phyloP scores from a whole-genome alignment of 2,329 filamentous ascomycete genomes.

The Xylariaceae sp. region DNA sequence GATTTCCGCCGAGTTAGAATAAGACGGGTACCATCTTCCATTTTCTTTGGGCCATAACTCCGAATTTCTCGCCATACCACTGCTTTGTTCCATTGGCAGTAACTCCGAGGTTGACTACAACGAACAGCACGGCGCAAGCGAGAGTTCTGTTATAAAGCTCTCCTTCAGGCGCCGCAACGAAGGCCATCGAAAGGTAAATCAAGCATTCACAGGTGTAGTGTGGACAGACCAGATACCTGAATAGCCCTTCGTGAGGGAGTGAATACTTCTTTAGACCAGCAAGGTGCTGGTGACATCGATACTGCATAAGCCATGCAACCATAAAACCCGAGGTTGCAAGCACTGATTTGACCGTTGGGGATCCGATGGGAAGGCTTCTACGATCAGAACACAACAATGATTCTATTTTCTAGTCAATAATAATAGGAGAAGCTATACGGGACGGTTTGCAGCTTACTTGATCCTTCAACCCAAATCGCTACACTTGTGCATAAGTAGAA shows the following conservation, averaged over 20 bases:
- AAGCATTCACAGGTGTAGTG: slow-evolving; percentile 89
- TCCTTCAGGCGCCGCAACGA: slow-evolving; percentile 66
- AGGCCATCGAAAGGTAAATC: slow-evolving; percentile 73
- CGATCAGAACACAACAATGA: slow-evolving; percentile 28
- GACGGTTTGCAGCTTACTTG: slow-evolving; percentile 46
- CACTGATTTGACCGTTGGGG: slow-evolving; percentile 42
- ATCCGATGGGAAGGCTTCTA: slow-evolving; percentile 24
- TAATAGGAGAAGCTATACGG: slow-evolving; percentile 6
- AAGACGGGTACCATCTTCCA: slow-evolving; percentile 75
- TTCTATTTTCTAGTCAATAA: slow-evolving; percentile 23
- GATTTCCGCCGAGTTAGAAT: slow-evolving; percentile 47
- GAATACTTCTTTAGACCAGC: slow-evolving; percentile 74
- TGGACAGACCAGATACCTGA: slow-evolving; percentile 69
- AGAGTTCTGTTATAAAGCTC: slow-evolving; percentile 66
- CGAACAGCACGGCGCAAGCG: slow-evolving; percentile 64
- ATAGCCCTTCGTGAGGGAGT: slow-evolving; percentile 67
- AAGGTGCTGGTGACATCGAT: slow-evolving; percentile 66
- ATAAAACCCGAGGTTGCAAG: slow-evolving; percentile 60
- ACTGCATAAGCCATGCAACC: slow-evolving; percentile 65
- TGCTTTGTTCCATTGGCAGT: slow-evolving; percentile 71
- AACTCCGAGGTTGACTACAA: slow-evolving; percentile 71
- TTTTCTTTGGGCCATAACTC: slow-evolving; percentile 54
- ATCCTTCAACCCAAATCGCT: slow-evolving; percentile 79
- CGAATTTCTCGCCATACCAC: slow-evolving; percentile 78
- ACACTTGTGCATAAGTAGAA: slow-evolving; percentile 74